A percentile compares a stretch with the other conserved stretches of the same genome.
Evolutionary conservation across 257 asterid species (phyloP).

Genomic region (Vinca minor): DNA sequence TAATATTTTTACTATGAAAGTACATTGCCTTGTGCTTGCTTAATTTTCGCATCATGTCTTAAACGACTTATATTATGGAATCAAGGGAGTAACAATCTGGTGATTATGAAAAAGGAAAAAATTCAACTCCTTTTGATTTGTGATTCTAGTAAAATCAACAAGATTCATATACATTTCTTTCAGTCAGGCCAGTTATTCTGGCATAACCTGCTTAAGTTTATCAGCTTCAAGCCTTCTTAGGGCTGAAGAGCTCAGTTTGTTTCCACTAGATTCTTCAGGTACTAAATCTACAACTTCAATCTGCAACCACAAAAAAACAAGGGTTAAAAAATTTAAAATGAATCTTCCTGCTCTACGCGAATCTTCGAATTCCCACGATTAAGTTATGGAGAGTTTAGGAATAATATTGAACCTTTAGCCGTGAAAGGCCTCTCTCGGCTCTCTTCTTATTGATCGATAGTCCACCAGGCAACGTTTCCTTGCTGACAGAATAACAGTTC

Average conservation of each 20-base stretch:
- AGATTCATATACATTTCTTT: too few species aligned
- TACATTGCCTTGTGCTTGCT: too few species aligned
- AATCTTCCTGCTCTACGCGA: too few species aligned
- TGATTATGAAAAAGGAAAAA: too few species aligned
- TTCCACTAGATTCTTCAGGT: conserved; percentile 52
- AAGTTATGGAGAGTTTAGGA: neutral
- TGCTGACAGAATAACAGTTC: conserved; percentile 40
- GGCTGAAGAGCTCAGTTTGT: conserved; percentile 72
- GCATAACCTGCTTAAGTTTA: conserved; percentile 33
- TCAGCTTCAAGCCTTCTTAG: conserved; percentile 66
- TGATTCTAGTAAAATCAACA: too few species aligned
- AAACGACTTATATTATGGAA: too few species aligned
- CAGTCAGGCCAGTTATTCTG: conserved; percentile 21
- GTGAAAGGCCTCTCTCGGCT: conserved; percentile 68
- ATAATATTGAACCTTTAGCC: conserved; percentile 43
- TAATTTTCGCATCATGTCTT: too few species aligned
- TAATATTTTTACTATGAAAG: too few species aligned
- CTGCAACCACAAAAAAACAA: conserved; percentile 22
- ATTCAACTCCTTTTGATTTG: too few species aligned
- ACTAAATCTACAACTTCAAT: conserved; percentile 81
- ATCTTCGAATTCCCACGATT: neutral
- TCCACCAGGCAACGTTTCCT: conserved; percentile 82
- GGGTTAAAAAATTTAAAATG: neutral
- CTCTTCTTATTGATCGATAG: conserved; percentile 73
- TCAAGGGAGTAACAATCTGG: too few species aligned